Evolutionary conservation across 2,329 filamentous ascomycete genomes (phyloP).

Genomic region (Diaporthe sp.): DNA sequence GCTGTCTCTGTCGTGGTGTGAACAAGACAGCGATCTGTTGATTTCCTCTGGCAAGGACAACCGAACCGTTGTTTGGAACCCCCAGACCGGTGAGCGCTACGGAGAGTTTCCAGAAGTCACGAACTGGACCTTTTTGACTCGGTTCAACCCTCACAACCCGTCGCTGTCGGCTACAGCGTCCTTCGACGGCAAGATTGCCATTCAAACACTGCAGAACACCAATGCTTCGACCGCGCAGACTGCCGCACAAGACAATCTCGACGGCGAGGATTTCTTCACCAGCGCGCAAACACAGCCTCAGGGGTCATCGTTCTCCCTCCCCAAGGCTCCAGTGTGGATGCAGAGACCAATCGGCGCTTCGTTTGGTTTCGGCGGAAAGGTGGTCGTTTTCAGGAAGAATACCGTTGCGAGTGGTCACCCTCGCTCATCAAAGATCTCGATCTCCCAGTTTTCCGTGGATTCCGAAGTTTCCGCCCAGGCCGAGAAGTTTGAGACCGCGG

Average conservation of each 20-base stretch:
- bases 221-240: conserved; percentile 81
- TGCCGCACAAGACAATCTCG: conserved; percentile 76
- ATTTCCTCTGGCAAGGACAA: conserved; percentile 98
- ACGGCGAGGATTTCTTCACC: conserved; percentile 96
- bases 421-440: conserved; percentile 81
- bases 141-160: conserved; percentile 94
- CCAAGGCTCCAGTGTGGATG: conserved; percentile 90
- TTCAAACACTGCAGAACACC: conserved; percentile 95
- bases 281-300: conserved; percentile 94
- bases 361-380: conserved; percentile 95
- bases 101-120: conserved; percentile 97
- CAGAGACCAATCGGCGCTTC: conserved; percentile 87
- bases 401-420: conserved; percentile 73
- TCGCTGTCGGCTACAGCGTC: conserved; percentile 94
- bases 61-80: conserved; percentile 95
- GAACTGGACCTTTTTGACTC: conserved; percentile 99
- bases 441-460: conserved; percentile 91
- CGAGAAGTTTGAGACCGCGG: conserved; percentile 86
- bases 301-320: conserved; percentile 87
- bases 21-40: conserved; percentile 88
- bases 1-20: conserved; percentile 94
- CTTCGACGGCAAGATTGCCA: conserved; percentile 94
- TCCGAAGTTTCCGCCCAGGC: conserved; percentile 86
- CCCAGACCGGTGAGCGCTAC: conserved; percentile 86
- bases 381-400: conserved; percentile 79